phyloP scores from a whole-genome alignment of 495 filamentous ascomycete genomes.

The Acidomyces sp. region DNA sequence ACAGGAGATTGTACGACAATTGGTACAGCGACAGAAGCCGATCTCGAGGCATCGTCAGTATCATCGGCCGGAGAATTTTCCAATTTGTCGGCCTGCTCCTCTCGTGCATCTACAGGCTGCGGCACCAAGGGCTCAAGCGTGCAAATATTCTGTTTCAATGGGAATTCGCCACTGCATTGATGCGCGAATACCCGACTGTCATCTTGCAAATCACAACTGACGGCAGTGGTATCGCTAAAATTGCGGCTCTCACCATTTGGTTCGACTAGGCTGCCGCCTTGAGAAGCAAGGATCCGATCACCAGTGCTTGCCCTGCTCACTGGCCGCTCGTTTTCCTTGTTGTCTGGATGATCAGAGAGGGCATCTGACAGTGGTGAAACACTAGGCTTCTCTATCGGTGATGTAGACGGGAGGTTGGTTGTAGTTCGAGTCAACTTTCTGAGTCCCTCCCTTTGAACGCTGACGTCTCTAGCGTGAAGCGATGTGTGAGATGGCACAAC shows the following conservation, averaged over 20 bases:
- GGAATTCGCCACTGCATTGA: constrained; percentile 8
- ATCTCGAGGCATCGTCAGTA: constrained; percentile 1
- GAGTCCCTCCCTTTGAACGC: constrained; percentile 9
- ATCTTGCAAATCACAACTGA: constrained; percentile 18
- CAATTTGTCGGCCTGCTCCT: constrained; percentile 24
- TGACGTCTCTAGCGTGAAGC: background rate
- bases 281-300: constrained; percentile 11
- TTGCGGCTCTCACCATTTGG: background rate
- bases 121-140: constrained; percentile 26
- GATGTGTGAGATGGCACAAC: background rate
- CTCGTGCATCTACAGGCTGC: constrained; percentile 32
- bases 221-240: constrained; percentile 2
- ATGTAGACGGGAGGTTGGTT: background rate
- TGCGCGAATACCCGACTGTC: constrained; percentile 24
- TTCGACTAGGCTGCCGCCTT: constrained; percentile 2
- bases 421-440: constrained; percentile 5
- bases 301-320: constrained; percentile 16
- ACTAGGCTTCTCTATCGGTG: background rate
- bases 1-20: constrained; percentile 25
- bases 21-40: background rate
- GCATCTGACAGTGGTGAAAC: constrained; percentile 11
- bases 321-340: constrained; percentile 2
- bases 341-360: background rate
- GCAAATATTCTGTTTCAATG: constrained; percentile 19
- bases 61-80: background rate